These are phyloP conservation scores for Bocquillonia castaneifolia DNA, from an alignment of 441 rosid species.

Conservation along the genomic window DNA sequence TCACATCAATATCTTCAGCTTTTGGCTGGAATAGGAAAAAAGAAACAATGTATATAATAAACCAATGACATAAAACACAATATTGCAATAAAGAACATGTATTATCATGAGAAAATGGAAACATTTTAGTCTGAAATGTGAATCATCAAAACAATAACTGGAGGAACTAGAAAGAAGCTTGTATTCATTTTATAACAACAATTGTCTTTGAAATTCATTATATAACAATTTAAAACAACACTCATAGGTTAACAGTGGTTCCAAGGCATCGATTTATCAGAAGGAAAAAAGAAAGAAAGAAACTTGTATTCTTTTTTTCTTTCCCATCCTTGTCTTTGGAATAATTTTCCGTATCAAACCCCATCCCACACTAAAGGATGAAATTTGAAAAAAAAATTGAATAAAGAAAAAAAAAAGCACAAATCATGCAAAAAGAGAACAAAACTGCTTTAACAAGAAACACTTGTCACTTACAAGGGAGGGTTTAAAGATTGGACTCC, in stretches of 20 bases:
- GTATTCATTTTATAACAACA: too few species aligned
- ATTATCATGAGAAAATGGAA: neutral
- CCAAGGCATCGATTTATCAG: neutral
- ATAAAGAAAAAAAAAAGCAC: neutral
- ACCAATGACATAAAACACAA: conserved; percentile 16
- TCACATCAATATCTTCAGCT: conserved; percentile 46
- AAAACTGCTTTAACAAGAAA: neutral
- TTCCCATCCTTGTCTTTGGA: neutral
- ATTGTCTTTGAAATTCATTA: too few species aligned
- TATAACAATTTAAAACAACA: neutral
- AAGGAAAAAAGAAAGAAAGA: neutral
- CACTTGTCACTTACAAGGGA: neutral
- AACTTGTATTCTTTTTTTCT: neutral
- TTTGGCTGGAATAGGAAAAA: conserved; percentile 42
- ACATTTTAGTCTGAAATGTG: neutral
- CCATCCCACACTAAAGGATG: neutral
- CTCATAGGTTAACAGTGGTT: neutral
- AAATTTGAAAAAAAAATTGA: neutral
- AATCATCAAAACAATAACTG: neutral
- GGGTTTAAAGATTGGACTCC: neutral
- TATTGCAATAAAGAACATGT: neutral
- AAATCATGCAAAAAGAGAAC: neutral
- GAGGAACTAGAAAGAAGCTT: conserved; percentile 12
- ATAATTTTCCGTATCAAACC: neutral
- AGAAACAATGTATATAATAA: conserved; percentile 16